Evolutionary conservation across 768 basidiomycete genomes (phyloP).

Genomic region (Asterophora lycoperdoides): DNA sequence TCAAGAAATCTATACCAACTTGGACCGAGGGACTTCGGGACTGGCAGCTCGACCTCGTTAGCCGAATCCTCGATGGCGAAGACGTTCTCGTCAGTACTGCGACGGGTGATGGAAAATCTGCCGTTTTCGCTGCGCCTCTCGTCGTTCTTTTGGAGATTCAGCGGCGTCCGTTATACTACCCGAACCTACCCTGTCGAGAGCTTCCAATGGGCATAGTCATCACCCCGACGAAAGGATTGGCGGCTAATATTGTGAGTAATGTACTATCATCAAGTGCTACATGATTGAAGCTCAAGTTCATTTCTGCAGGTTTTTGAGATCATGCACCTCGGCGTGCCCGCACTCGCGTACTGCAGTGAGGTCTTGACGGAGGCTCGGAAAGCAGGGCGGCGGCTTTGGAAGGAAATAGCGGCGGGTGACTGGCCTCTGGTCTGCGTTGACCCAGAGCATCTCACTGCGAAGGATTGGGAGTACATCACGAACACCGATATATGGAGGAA

Average conservation of each 20-base stretch:
- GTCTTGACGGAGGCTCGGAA: slow-evolving; percentile 2
- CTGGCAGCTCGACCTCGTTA: slow-evolving; percentile 11
- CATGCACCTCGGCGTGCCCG: slow-evolving; percentile 4
- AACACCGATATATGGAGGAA: slow-evolving; percentile 3
- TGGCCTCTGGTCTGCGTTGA: slow-evolving; percentile 19
- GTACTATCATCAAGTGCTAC: too few relatives aligned
- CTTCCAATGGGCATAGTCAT: slow-evolving; percentile 18
- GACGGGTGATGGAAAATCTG: slow-evolving; percentile 13
- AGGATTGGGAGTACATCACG: slow-evolving; percentile 11
- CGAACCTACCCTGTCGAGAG: slow-evolving; percentile 11
- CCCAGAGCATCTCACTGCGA: slow-evolving; percentile 17
- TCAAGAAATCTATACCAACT: slow-evolving; percentile 12
- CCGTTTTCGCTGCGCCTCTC: slow-evolving; percentile 13
- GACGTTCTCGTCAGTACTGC: slow-evolving; percentile 7
- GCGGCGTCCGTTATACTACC: slow-evolving; percentile 7
- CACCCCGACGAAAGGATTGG: slow-evolving; percentile 22
- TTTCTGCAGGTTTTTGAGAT: slow-evolving; percentile 11
- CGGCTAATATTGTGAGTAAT: slow-evolving; percentile 18
- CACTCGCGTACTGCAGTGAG: slow-evolving; percentile 6
- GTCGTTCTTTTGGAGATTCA: slow-evolving; percentile 12
- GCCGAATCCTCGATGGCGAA: slow-evolving; percentile 13
- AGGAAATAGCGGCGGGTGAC: slow-evolving; percentile 7
- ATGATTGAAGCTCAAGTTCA: neutral
- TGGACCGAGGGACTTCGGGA: slow-evolving; percentile 16
- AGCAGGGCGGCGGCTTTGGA: slow-evolving; percentile 1